Base-by-base conservation (phyloP, 2,329 filamentous ascomycete genomes). In the Fusarium staphyleae region DNA sequence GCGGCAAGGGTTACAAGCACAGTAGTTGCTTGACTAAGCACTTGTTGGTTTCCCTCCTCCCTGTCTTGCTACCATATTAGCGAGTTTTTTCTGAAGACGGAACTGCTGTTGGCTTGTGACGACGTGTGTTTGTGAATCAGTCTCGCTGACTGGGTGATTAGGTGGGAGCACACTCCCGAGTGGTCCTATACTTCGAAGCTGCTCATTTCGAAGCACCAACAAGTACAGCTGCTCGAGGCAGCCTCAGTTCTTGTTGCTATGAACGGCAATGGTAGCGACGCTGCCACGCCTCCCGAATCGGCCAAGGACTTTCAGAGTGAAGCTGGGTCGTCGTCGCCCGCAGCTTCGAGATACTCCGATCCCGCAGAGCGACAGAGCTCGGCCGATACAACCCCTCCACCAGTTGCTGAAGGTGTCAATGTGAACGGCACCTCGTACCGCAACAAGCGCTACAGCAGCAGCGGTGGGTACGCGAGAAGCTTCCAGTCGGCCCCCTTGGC, bases 21-120 rank as follows among this genome's bases (percentile, higher is more conserved):
- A 96, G 93, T 87, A 98, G 95, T 82, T 99, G 95, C 87, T 87
- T 99, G 82, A 96, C 91, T 75, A 99, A 98, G 86, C 95, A 99
- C 87, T 89, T 97, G 95, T 98, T 87, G 86, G 95, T 96, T 83
- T 80, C 83, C 86, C 83, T 80, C 78, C 77, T 78, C 77, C 78
- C 76, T 72, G 33, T 70, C 66, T 71, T 62, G 59, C 58, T 67
- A 73, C 69, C 71, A 63, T 52, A 33, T 42, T 50, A 71, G 72
- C 66, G 66, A 71, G 69, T 69, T 70, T 69, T 52, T 35, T 56
- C 32, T 43, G 42, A 26, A 46, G 49, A 53, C 28, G 42, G 49
- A 36, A 32, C 48, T 61, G 53, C 40, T 30, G 37, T 49, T 56
- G 55, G 56, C 50, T 48, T 60, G 57, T 41, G 57, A 47, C 48